A percentile compares a stretch with the other conserved stretches of the same genome.
Conservation (phyloP, 768 basidiomycete genomes). For the Tubosaeta sp. region DNA sequence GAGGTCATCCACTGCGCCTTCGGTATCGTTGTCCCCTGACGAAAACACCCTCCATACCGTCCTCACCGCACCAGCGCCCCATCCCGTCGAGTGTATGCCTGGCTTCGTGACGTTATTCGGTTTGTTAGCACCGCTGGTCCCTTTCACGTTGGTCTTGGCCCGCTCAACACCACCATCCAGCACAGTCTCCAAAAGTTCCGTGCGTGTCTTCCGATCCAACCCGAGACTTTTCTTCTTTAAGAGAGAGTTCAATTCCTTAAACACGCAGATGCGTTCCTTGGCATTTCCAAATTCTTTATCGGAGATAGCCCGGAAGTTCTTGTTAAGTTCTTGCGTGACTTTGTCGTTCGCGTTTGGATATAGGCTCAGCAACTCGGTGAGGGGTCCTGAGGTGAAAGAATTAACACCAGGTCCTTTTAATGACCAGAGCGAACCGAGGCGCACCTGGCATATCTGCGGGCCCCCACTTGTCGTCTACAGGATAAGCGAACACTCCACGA, state of each 20-base stretch:
- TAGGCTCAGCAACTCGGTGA: not conserved
- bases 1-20: not conserved
- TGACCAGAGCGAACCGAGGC: too few relatives aligned
- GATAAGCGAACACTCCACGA: too few relatives aligned
- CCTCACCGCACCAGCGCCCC: not conserved
- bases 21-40: not conserved
- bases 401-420: too few relatives aligned
- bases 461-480: too few relatives aligned
- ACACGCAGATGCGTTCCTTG: conserved; percentile 16
- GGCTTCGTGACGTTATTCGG: too few relatives aligned
- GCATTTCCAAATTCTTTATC: conserved; percentile 3
- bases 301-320: conserved; percentile 3
- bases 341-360: conserved; percentile 14
- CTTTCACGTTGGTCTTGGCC: not conserved
- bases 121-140: too few relatives aligned
- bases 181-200: not conserved
- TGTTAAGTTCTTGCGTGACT: not conserved
- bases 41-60: not conserved
- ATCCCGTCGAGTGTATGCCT: not conserved
- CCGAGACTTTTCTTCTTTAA: not conserved
- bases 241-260: conserved; percentile 1
- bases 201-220: not conserved
- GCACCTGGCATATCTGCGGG: too few relatives aligned
- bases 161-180: conserved; percentile 6
- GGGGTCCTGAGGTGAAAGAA: too few relatives aligned